phyloP scores from a whole-genome alignment of 2,329 filamentous ascomycete genomes.

The Cladosporium austrohemisphaericum region DNA sequence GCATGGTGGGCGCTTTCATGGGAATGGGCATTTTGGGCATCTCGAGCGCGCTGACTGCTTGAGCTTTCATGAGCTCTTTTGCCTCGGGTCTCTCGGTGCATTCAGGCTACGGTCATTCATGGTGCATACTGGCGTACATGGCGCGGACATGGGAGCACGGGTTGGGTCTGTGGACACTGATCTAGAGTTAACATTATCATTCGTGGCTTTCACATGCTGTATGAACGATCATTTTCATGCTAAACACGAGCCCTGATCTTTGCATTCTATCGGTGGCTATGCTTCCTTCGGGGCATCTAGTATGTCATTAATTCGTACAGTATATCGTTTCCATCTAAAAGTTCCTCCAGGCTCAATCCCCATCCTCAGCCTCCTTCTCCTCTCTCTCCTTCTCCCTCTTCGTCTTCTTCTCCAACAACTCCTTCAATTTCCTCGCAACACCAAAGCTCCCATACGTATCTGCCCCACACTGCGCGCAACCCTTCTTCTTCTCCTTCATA shows the following conservation, averaged over 20 bases:
- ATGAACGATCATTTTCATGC: no score
- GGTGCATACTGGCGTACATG: no score
- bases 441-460: slow-evolving; percentile 91
- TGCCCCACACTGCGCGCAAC: slow-evolving; percentile 78
- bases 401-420: slow-evolving; percentile 69
- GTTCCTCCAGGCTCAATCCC: no score
- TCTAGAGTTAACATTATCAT: no score
- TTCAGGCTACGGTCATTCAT: no score
- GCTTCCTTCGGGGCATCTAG: no score
- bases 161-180: no score
- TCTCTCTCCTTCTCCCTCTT: slow-evolving; percentile 12
- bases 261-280: no score
- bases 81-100: no score
- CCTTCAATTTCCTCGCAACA: slow-evolving; percentile 75
- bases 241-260: no score
- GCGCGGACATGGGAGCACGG: no score
- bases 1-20: slow-evolving; percentile 74
- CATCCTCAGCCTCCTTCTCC: slow-evolving; percentile 7
- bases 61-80: slow-evolving; percentile 14
- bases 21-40: slow-evolving; percentile 85
- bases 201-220: no score
- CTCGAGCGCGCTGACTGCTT: slow-evolving; percentile 77
- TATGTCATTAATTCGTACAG: background rate
- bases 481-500: slow-evolving; percentile 70
- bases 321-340: background rate